Evolutionary conservation across 441 rosid genomes (phyloP).

Genomic region (Corymbia citriodora): DNA sequence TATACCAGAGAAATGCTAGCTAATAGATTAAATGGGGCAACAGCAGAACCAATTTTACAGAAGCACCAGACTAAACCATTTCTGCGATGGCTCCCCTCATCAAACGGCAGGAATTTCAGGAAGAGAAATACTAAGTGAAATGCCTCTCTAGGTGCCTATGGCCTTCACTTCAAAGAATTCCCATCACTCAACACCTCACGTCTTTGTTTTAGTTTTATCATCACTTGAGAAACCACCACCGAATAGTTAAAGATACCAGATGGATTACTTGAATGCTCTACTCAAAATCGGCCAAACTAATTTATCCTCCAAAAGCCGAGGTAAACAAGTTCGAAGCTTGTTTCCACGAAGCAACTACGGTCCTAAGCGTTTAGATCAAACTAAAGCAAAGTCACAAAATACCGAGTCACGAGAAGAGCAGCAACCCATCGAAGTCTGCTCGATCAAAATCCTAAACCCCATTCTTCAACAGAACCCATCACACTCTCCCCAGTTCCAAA

Average conservation of each 20-base stretch:
- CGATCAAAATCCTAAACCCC: not conserved
- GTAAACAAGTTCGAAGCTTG: not conserved
- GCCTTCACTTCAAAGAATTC: not conserved
- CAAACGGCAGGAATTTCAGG: not conserved
- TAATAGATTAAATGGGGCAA: not conserved
- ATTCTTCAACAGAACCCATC: not conserved
- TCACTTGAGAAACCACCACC: not conserved
- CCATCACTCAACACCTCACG: not conserved
- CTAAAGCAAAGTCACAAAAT: not conserved
- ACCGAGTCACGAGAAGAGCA: not conserved
- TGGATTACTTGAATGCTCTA: not conserved
- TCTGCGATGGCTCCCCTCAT: not conserved
- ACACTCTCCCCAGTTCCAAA: not conserved
- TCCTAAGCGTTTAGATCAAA: not conserved
- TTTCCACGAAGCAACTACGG: not conserved
- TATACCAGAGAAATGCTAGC: not conserved
- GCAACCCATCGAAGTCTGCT: not conserved
- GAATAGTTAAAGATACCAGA: not conserved
- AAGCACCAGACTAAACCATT: not conserved
- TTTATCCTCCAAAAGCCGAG: not conserved
- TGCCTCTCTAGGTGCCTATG: not conserved
- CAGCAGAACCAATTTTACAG: not conserved
- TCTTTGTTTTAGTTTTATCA: not conserved
- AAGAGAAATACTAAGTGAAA: not conserved
- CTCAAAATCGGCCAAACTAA: not conserved